These are phyloP conservation scores for Eutypa lata DNA, from an alignment of 2,329 filamentous ascomycete species.

Conservation along the genomic window DNA sequence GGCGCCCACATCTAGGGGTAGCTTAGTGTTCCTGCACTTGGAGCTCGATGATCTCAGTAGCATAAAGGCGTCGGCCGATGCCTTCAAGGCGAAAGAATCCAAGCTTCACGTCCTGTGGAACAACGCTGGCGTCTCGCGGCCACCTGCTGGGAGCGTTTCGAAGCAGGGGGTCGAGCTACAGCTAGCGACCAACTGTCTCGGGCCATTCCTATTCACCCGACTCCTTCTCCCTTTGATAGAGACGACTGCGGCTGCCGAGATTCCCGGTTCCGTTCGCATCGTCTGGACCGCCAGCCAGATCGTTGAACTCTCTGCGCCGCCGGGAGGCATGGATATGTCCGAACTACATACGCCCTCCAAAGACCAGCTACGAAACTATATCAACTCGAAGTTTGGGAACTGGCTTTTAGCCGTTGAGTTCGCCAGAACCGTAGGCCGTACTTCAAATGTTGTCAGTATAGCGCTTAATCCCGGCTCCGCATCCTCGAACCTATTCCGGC, in stretches of 20 bases:
- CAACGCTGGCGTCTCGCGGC: slow-evolving; percentile 20
- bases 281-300: slow-evolving; percentile 10
- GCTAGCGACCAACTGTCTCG: slow-evolving; percentile 33
- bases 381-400: not conserved
- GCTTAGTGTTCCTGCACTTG: slow-evolving; percentile 13
- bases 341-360: not conserved
- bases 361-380: not conserved
- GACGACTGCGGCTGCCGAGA: slow-evolving; percentile 11
- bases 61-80: slow-evolving; percentile 9
- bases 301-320: not conserved
- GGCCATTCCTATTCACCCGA: slow-evolving; percentile 31
- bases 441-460: not conserved
- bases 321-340: not conserved
- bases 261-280: slow-evolving; percentile 9
- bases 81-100: slow-evolving; percentile 9
- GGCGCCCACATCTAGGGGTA: not conserved
- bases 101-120: slow-evolving; percentile 19
- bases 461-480: not conserved
- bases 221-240: slow-evolving; percentile 31
- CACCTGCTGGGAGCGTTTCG: slow-evolving; percentile 17
- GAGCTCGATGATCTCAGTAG: slow-evolving; percentile 14
- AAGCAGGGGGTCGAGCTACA: slow-evolving; percentile 34
- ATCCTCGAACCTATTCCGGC: not conserved
- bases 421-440: not conserved
- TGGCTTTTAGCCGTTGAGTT: not conserved